These are phyloP conservation scores for Miscanthus lutarioriparius DNA, from an alignment of 176 grass and related monocot genomes.

Conservation along the genomic window DNA sequence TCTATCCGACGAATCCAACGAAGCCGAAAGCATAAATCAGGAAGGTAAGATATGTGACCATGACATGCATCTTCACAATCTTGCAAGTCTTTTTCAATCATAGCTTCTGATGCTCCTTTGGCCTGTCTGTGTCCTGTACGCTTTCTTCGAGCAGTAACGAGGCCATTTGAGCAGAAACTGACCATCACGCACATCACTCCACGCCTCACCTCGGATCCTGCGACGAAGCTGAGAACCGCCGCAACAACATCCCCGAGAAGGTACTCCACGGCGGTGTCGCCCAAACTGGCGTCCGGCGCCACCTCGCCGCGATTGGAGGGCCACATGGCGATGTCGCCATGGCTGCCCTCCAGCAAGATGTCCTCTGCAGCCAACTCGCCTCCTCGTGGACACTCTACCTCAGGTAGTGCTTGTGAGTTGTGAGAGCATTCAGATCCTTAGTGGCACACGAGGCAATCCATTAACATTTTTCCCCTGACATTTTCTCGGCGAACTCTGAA, in stretches of 20 bases:
- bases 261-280: constrained; percentile 53
- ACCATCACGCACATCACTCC: constrained; percentile 54
- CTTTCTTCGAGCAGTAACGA: constrained; percentile 41
- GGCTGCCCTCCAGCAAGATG: constrained; percentile 88
- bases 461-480: neutral
- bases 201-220: constrained; percentile 46
- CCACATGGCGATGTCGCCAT: constrained; percentile 55
- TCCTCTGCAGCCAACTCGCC: constrained; percentile 81
- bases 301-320: constrained; percentile 55
- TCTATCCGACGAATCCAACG: constrained; percentile 33
- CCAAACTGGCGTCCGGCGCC: constrained; percentile 64
- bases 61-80: neutral
- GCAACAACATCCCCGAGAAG: constrained; percentile 48
- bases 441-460: too few species aligned
- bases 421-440: neutral
- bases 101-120: neutral
- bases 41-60: constrained; percentile 52
- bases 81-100: neutral
- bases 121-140: neutral
- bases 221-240: constrained; percentile 58
- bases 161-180: constrained; percentile 49
- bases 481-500: neutral
- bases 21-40: constrained; percentile 45
- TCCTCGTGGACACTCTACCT: constrained; percentile 50
- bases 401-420: constrained; percentile 29